Evolutionary conservation across 257 asterid species (phyloP).

Genomic region (Linaria vulgaris): DNA sequence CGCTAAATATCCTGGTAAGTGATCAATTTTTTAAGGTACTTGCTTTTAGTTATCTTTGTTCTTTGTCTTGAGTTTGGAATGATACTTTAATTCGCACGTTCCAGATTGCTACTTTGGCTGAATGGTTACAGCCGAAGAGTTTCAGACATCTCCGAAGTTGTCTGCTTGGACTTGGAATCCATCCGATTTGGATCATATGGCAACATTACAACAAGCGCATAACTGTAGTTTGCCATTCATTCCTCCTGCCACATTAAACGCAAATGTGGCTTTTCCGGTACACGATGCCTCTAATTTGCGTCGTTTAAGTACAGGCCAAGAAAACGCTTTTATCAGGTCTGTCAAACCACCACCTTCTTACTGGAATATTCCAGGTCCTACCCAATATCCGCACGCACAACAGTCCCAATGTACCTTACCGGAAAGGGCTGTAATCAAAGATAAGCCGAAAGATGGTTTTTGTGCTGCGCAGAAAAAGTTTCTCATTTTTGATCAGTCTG

Average conservation of each 20-base stretch:
- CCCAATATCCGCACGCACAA: constrained; percentile 23
- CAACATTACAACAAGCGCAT: constrained; percentile 40
- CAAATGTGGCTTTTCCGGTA: constrained; percentile 37
- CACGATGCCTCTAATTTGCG: constrained; percentile 32
- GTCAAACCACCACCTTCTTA: constrained; percentile 13
- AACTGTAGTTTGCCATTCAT: constrained; percentile 37
- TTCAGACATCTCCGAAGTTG: constrained; percentile 43
- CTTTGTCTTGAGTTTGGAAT: constrained; percentile 20
- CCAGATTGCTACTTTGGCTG: constrained; percentile 46
- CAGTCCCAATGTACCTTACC: constrained; percentile 30
- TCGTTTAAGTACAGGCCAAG: constrained; percentile 29
- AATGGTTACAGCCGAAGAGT: constrained; percentile 54
- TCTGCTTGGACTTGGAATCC: constrained; percentile 50
- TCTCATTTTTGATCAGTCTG: constrained; percentile 71
- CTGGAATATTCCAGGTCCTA: constrained; percentile 28
- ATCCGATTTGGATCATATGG: constrained; percentile 38
- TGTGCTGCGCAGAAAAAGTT: constrained; percentile 45
- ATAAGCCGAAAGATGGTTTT: constrained; percentile 30
- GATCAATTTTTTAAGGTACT: constrained; percentile 12
- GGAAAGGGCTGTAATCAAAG: constrained; percentile 30
- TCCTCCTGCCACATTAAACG: constrained; percentile 32
- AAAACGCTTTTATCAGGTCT: constrained; percentile 32
- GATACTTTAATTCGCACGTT: constrained; percentile 17
- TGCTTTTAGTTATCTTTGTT: constrained; percentile 30
- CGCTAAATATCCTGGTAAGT: constrained; percentile 47